Conservation (phyloP, 2,329 filamentous ascomycete genomes). For the Aspergillus sp. region DNA sequence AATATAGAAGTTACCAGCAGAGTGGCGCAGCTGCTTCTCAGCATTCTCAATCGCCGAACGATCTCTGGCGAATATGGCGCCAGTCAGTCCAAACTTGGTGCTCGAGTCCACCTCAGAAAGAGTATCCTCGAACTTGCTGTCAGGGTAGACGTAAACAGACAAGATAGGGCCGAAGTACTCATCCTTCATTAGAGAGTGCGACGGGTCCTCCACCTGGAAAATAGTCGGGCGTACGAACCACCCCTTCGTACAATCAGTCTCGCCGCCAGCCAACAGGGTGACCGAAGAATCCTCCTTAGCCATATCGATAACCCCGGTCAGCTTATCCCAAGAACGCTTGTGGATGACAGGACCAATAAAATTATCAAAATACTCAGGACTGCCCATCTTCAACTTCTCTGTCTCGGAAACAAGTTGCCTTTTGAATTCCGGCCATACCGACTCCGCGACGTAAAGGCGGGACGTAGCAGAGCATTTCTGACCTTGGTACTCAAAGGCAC, state of each 20-base stretch:
- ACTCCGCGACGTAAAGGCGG: conserved; percentile 64
- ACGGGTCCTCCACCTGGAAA: conserved; percentile 67
- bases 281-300: conserved; percentile 36
- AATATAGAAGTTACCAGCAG: background rate
- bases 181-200: conserved; percentile 66
- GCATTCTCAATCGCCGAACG: background rate
- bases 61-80: background rate
- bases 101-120: too few relatives aligned
- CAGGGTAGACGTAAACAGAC: too few relatives aligned
- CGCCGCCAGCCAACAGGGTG: conserved; percentile 72
- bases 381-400: too few relatives aligned
- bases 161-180: too few relatives aligned
- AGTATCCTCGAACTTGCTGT: too few relatives aligned
- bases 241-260: conserved; percentile 71
- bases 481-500: conserved; percentile 84
- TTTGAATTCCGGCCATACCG: conserved; percentile 44
- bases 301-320: too few relatives aligned
- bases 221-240: conserved; percentile 81
- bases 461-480: conserved; percentile 73
- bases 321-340: too few relatives aligned
- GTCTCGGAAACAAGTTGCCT: too few relatives aligned
- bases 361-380: too few relatives aligned
- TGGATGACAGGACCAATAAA: too few relatives aligned
- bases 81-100: background rate
- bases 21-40: background rate